Percentiles rank a stretch among this genome's conserved stretches.
These are phyloP conservation scores for Pichia sp. DNA, from an alignment of 1,139 yeast species.

Conservation along the genomic window DNA sequence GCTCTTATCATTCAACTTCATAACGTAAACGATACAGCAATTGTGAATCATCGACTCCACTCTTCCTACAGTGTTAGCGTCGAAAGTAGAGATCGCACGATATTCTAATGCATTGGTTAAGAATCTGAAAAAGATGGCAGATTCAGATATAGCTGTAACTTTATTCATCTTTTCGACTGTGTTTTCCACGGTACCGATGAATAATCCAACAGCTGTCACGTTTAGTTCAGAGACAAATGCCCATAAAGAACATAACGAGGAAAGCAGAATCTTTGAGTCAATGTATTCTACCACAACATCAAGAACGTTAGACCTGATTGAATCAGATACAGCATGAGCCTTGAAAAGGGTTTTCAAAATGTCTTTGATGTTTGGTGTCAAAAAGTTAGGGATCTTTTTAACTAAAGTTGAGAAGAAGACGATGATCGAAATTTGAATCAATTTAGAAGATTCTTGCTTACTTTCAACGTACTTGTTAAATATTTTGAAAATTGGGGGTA, in stretches of 20 bases:
- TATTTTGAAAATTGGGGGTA: slow-evolving; percentile 69
- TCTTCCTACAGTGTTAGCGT: slow-evolving; percentile 70
- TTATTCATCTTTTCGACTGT: slow-evolving; percentile 66
- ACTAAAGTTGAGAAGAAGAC: slow-evolving; percentile 71
- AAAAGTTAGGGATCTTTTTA: slow-evolving; percentile 82
- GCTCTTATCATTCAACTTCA: slow-evolving; percentile 88
- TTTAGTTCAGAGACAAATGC: slow-evolving; percentile 41
- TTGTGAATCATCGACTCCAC: slow-evolving; percentile 73
- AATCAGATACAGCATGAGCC: slow-evolving; percentile 52
- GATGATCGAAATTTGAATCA: slow-evolving; percentile 62
- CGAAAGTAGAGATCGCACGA: slow-evolving; percentile 54
- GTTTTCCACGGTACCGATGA: slow-evolving; percentile 59
- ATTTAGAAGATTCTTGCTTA: slow-evolving; percentile 33
- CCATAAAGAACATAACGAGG: slow-evolving; percentile 64
- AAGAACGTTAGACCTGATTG: slow-evolving; percentile 63
- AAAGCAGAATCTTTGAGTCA: slow-evolving; percentile 60
- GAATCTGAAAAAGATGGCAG: slow-evolving; percentile 68
- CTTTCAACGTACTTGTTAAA: slow-evolving; percentile 40
- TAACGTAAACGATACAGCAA: slow-evolving; percentile 70
- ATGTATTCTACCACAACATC: slow-evolving; percentile 62
- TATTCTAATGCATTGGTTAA: slow-evolving; percentile 68
- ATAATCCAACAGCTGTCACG: slow-evolving; percentile 59
- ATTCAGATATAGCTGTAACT: slow-evolving; percentile 68
- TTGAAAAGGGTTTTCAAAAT: slow-evolving; percentile 55
- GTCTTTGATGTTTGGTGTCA: slow-evolving; percentile 62